Evolutionary conservation across 345 rosid species (phyloP), one percentile per base, ranked within the genome.

Genomic region (Turritis glabra): DNA sequence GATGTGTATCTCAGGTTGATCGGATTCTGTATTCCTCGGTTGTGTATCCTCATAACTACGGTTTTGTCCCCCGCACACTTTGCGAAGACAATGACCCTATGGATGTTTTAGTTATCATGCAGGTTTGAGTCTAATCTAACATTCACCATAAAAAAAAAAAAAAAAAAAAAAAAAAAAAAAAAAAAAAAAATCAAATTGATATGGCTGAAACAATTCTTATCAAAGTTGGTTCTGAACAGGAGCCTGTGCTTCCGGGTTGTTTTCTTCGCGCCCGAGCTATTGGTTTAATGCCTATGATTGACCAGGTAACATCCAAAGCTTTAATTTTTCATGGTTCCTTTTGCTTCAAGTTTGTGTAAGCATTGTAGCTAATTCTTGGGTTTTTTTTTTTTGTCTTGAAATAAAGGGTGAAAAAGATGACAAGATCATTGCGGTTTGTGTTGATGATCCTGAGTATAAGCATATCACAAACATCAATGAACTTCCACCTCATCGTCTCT

Each of bases 21-120:
- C 80, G 99, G 15, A 50, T 96, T 38, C 81, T 96, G 52, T 96
- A 96, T 80, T 96, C 99, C n/a, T 96, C 99, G 0, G 96, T 90
- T 66, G 99, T 96, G 74, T 96, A 96, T 70, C 99, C 99, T 70
- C 99, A 96, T 81, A 96, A 96, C 84, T 96, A 96, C 13, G 99
- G 99, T 47, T 96, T 96, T 77, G 83, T 96, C 32, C 99, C 99
- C 19, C 97, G 97, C 48, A 90, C 99, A 18, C 83, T 96, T 70
- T 92, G 99, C 37, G 98, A 96, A 85, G 98, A 96, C 78, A 90
- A 87, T 67, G 99, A 96, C 62, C 99, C 99, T 71, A n/a, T 96
- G 73, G 99, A 96, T 85, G 99, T 96, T 29, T 80, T 96, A 77
- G 85, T 92, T 44, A 91, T 96, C 81, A 96, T 96, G 98, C 99